Evolutionary conservation across 441 rosid species (phyloP).

Genomic region (Isatis lusitanica): DNA sequence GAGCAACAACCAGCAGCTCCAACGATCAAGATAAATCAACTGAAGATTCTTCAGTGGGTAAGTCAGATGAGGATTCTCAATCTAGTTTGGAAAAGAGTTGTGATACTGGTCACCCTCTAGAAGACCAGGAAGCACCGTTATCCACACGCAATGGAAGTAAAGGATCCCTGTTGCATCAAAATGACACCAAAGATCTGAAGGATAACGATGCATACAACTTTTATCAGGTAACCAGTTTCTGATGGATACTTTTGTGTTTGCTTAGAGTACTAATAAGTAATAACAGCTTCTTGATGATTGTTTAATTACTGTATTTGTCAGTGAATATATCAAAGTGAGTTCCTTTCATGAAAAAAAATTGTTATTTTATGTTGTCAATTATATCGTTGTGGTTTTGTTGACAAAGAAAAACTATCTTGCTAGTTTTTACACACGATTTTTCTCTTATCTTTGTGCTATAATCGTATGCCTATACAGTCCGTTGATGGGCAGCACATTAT

Average conservation of each 20-base stretch:
- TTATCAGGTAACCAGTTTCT: conserved; percentile 74
- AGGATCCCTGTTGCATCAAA: conserved; percentile 34
- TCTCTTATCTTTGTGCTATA: conserved; percentile 20
- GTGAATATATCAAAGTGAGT: neutral
- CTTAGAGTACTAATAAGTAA: neutral
- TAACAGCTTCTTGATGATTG: conserved; percentile 8
- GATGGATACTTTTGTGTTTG: conserved; percentile 12
- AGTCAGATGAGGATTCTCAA: conserved; percentile 38
- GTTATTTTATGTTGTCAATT: conserved; percentile 7
- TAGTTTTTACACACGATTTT: neutral
- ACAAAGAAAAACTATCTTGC: neutral
- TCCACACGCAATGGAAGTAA: conserved; percentile 50
- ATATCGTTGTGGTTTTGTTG: neutral
- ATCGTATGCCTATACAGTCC: conserved; percentile 56
- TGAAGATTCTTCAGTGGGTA: conserved; percentile 32
- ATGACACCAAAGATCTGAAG: conserved; percentile 46
- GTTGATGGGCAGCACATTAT: conserved; percentile 92
- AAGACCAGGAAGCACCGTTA: conserved; percentile 40
- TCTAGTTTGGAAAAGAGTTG: conserved; percentile 42
- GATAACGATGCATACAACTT: conserved; percentile 66
- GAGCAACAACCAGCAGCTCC: conserved; percentile 30
- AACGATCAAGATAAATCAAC: conserved; percentile 37
- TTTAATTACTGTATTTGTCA: neutral
- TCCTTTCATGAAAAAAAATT: neutral
- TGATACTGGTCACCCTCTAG: conserved; percentile 40